Evolutionary conservation across 176 grass and related monocot species (phyloP), one percentile per base, ranked within the genome.

Genomic region (Raddia distichophylla): DNA sequence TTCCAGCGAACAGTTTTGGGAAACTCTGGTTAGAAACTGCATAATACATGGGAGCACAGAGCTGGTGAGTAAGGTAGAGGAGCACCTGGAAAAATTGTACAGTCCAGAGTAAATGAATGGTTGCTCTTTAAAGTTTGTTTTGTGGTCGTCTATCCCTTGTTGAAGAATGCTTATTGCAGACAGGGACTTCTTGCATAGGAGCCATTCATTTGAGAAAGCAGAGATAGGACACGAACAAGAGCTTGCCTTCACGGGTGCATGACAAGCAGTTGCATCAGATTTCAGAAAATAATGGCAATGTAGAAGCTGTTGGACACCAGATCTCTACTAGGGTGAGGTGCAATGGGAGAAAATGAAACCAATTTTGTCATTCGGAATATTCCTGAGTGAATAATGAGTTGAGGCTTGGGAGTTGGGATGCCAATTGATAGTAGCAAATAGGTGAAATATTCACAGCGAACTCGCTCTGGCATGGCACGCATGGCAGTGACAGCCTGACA

Each of bases 1-100:
- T 77, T 90, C 74, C 54, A 88, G 64, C 62, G 34, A 71, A 69
- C 69, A 14, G 59, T 34, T 73, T 80, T 89, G 84, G 91, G 79
- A 87, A 67, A 81, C 50, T 61, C 78, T 97, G 37, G 71, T 87
- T 80, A 58, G 69, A 35, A 80, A 51, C 61, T 89, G 76, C 5
- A 67, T 2, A 6, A 56, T 69, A 48, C 13, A 53, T 8, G 61
- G 20, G 11, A 75, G 37, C 53, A 2, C 46, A 54, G 75, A 80
- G 57, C 47, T 80, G 44, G 54, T 84, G 87, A 74, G 50, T 79
- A 68, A 69, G 33, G 37, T 80, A 69, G 69, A 80, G 76, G 60
- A 84, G 53, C 19, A 75, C 13, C 54, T 89, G 8, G 47, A 35
- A 13, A 22, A 74, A 75, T 80, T 69, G 3, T 34, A 17, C 2